Evolutionary conservation across 2,329 filamentous ascomycete species (phyloP).

Genomic region (Phialocephala subalpina): DNA sequence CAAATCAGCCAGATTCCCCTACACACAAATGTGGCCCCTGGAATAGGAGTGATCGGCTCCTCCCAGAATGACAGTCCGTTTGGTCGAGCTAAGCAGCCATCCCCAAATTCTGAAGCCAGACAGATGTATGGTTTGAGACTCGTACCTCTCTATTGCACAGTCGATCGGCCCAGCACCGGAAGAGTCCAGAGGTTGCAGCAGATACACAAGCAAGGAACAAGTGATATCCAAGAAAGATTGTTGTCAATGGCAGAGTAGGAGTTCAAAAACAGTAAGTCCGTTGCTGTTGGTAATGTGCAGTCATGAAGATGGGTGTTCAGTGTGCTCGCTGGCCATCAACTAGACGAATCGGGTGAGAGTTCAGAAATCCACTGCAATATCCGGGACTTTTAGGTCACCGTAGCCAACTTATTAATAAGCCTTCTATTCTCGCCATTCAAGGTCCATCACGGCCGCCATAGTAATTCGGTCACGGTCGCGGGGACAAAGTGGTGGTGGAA

Average conservation of each 20-base stretch:
- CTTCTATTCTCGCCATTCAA: not conserved
- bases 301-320: constrained; percentile 17
- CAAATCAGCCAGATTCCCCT: constrained; percentile 35
- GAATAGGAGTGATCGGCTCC: not conserved
- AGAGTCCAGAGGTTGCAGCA: constrained; percentile 13
- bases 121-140: constrained; percentile 19
- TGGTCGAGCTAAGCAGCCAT: not conserved
- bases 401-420: not conserved
- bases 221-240: constrained; percentile 15
- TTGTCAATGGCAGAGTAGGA: constrained; percentile 26
- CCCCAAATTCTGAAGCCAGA: constrained; percentile 6
- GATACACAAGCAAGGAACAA: constrained; percentile 14
- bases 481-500: constrained; percentile 5
- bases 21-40: not conserved
- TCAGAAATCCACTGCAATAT: not conserved
- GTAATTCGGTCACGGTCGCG: constrained; percentile 2
- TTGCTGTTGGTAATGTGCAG: constrained; percentile 27
- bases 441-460: not conserved
- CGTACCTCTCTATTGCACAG: constrained; percentile 36
- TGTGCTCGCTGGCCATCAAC: constrained; percentile 10
- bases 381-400: not conserved
- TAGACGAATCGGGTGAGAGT: not conserved
- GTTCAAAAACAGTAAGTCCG: constrained; percentile 21
- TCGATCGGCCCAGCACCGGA: constrained; percentile 10
- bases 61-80: not conserved